Base-by-base conservation (phyloP, 371 early-diverging fungal genomes). In the Umbelopsis sp. region DNA sequence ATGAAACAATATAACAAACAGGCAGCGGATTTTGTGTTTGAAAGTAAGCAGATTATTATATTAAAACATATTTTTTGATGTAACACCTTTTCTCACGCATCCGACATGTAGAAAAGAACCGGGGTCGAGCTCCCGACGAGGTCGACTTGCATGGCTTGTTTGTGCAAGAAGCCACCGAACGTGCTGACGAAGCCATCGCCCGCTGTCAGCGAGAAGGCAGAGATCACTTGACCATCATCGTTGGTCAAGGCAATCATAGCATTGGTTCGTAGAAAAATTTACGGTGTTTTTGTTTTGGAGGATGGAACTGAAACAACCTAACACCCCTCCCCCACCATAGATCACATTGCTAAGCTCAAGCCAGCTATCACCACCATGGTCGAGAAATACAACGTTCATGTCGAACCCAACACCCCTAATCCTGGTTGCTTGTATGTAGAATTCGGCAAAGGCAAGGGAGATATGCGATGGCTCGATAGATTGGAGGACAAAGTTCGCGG, bases 121-220 rank as follows among this genome's bases (percentile, higher is more conserved):
- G 78, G 11, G 67, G 65, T 24, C 76, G 81, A 35, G 79, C 83
- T n/a, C 44, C 70, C 0, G 77, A 83, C 48, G 86, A 87, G 67
- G 75, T 89, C 62, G 89, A 89, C 74, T 63, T 89, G 20, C 89
- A 89, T 37, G 88, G 87, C 4, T 63, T 89, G 22, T 86, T 76
- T 69, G 88, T 89, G 20, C 74, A 73, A 62, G 89, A 89, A 70
- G 89, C 89, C 0, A 63, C 82, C 14, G 82, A 79, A 18, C 79
- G 81, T 29, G 80, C 83, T 4, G 85, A 86, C 50, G 80, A 79
- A 66, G 82, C 86, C 14, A 73, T 89, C 25, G 50, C 68, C 16
- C 65, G 74, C 22, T 89, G 87, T 64, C 72, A 86, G 68, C 65
- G 68, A 50, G 72, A 80, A 44, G 76, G 77, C 6, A 71, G 76